Evolutionary conservation across 352 stramenopile species (phyloP).

Genomic region (Blastocystis sp.): DNA sequence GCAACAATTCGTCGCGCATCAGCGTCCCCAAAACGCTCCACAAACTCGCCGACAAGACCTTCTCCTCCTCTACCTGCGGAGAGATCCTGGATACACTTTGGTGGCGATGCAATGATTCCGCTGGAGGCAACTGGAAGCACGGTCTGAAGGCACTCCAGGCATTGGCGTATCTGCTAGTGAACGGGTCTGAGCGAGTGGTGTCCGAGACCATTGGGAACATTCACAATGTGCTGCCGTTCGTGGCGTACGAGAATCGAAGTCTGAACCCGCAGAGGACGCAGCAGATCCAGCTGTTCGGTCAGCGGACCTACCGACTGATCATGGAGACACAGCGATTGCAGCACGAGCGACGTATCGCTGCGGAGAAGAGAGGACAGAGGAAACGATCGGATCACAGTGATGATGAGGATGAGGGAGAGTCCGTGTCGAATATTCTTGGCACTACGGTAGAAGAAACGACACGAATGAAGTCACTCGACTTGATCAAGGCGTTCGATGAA

Average conservation of each 20-base stretch:
- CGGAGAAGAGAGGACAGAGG: not conserved
- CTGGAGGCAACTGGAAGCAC: constrained; percentile 55
- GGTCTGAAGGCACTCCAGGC: constrained; percentile 57
- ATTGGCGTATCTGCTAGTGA: constrained; percentile 56
- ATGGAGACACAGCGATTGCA: constrained; percentile 47
- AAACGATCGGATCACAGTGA: not conserved
- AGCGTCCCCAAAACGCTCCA: constrained; percentile 55
- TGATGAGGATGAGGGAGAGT: not conserved
- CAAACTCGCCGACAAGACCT: constrained; percentile 13
- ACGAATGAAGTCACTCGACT: constrained; percentile 21
- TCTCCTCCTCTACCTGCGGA: constrained; percentile 35
- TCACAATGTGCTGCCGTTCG: constrained; percentile 30
- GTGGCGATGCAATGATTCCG: constrained; percentile 49
- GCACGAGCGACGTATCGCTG: not conserved
- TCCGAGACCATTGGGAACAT: constrained; percentile 50
- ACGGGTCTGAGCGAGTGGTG: constrained; percentile 40
- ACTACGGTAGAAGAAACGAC: not conserved
- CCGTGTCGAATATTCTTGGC: not conserved
- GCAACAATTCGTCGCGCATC: constrained; percentile 49
- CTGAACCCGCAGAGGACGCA: constrained; percentile 28
- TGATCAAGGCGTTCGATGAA: constrained; percentile 40
- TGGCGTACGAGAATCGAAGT: constrained; percentile 44
- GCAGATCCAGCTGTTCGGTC: constrained; percentile 47
- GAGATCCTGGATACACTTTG: constrained; percentile 58
- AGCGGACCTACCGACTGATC: constrained; percentile 13